Base-by-base conservation (phyloP, 148 eudicot species). In the Rhododendron henanense region DNA sequence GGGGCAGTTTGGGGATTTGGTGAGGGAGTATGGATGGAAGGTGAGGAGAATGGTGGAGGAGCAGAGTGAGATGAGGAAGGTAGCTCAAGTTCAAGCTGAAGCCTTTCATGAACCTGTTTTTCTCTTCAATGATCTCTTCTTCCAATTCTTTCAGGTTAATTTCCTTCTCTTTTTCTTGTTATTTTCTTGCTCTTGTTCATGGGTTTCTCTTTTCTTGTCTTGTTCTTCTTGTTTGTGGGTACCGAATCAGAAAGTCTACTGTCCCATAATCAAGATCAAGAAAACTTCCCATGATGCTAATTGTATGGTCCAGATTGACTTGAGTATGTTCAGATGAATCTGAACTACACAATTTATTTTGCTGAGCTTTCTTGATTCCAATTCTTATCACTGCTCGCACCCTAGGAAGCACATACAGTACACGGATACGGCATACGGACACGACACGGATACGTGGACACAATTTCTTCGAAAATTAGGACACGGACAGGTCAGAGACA, bases 41-140 rank as follows among this genome's bases (percentile, higher is more conserved):
- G 96, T 94, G 83, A 96, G 98, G 90, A 93, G 96, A 71, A 93
- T 96, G 95, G 89, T 61, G 31, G 95, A 93, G 89, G 86, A 86
- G 48, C 89, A 83, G 5, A 85, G 45, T 41, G 98, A 96, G 86
- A 94, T 93, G 90, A 92, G 88, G 71, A 86, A 73, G 39, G 98
- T 96, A 28, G 95, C 98, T 85, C 61, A 86, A 48, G 87, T 94
- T 90, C 98, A 95, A 90, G 95, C 97, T 83, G 89, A 93, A 82
- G 95, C 98, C 25, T 95, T 95, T 83, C 91, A 95, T 88, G 93
- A 73, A 65, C 94, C 97, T 41, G 84, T 90, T 78, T 45, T 88
- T 48, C 79, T 95, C 78, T 92, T 95, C 83, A 88, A 94, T 91
- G 93, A 94, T 86, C 35, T 91, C 33, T 94, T 95, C 90, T 94